A percentile compares a stretch with the other conserved stretches of the same genome.
phyloP scores from a whole-genome alignment of 139 green algal species.

The Micractinium conductrix region DNA sequence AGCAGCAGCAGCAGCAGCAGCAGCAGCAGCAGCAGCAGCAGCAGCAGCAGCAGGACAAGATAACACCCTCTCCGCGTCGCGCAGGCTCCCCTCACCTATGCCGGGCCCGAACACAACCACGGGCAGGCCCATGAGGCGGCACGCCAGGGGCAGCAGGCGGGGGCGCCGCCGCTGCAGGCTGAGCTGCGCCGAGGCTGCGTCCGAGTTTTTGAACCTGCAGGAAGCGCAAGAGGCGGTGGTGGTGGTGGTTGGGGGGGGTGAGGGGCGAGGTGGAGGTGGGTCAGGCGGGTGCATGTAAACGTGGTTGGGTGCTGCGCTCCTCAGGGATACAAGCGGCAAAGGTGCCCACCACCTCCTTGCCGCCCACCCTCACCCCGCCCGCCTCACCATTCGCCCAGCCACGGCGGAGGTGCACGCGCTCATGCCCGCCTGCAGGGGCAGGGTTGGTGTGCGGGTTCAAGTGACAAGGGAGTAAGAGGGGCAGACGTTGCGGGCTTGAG shows the following conservation, averaged over 20 bases:
- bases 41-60: too few species aligned
- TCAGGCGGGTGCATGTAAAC: not conserved
- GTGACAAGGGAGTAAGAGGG: too few species aligned
- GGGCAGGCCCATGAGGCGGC: not conserved
- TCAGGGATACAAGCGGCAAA: too few species aligned
- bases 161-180: not conserved
- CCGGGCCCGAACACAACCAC: conserved; percentile 18
- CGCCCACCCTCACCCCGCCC: not conserved
- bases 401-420: not conserved
- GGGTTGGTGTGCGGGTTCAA: too few species aligned
- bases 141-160: not conserved
- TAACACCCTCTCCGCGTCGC: too few species aligned
- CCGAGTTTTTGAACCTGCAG: conserved; percentile 15
- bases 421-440: conserved; percentile 5
- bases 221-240: not conserved
- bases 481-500: too few species aligned
- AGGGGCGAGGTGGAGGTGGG: not conserved
- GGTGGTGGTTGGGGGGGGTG: not conserved
- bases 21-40: too few species aligned
- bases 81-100: too few species aligned
- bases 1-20: too few species aligned
- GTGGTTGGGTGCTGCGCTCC: not conserved
- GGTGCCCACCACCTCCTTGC: not conserved
- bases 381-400: conserved; percentile 16
- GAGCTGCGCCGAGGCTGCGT: not conserved